Evolutionary conservation across 257 asterid genomes (phyloP), one percentile per base, ranked within the genome.

Genomic region (Henckelia pumila): DNA sequence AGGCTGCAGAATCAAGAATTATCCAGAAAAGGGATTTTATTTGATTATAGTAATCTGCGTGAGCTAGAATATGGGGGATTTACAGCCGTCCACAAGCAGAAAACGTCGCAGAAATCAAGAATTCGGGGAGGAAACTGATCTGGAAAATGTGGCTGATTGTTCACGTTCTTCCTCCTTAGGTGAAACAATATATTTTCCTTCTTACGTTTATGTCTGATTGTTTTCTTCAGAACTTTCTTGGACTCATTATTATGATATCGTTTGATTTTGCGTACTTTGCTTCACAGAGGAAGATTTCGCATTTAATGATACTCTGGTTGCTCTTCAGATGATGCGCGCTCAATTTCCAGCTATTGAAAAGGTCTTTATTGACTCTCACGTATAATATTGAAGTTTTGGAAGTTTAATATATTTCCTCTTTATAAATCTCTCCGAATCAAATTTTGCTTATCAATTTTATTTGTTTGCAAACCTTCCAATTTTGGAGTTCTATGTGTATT

Each of bases 311-410:
- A 88, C 96, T 10, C 76, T 86, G 53, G 87, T 94, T 76, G 99
- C 96, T 68, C 95, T 94, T 80, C 95, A 70, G 24, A 94, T 91
- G 84, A 94, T 94, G 97, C 91, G 81, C 35, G 90, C 96, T 56
- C 99, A 91, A 80, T 91, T 94, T 70, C 97, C 99, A 72, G 84
- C 25, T 49, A 73, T 80, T 8, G 86, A 84, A 1, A 32, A 52
- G 11, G 67, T 75, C 56, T 17, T 60, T 21, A 22, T 37, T 47
- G 14, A 35, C 9, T 16, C 11, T 33, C 49, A 10, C 25, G 9
- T 26, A 32, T 5, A 25, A 32, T 44, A 23, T 57, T 52, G 55
- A 24, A 8, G 32, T 29, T 50, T 58, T 16, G 8, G 55, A 6
- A 13, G 67, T 62, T 56, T 50, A 8, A 29, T 28, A 8, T 65